Evolutionary conservation across 139 green algal species (phyloP).

Genomic region (Parachlorella kessleri): DNA sequence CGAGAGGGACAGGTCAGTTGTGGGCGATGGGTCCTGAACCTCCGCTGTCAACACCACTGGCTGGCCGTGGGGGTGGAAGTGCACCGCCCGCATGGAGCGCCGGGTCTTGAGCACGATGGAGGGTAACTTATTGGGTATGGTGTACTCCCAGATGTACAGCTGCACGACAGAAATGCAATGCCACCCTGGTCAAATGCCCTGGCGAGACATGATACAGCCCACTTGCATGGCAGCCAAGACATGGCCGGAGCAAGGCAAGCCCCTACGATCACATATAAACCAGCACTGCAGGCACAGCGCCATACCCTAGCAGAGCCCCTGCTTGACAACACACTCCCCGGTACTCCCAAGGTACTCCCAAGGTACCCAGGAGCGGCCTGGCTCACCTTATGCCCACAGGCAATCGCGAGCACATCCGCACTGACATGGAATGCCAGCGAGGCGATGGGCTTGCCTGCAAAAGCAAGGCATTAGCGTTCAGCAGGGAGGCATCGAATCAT

Average conservation of each 20-base stretch:
- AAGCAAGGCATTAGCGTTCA: too few relatives aligned
- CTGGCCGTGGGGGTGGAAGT: constrained; percentile 86
- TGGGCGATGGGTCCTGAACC: constrained; percentile 61
- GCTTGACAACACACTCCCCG: too few relatives aligned
- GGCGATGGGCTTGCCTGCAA: constrained; percentile 83
- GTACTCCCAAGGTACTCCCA: too few relatives aligned
- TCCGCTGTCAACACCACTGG: constrained; percentile 87
- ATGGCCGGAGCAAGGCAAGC: too few relatives aligned
- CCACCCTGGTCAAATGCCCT: too few relatives aligned
- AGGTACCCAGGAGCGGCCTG: neutral
- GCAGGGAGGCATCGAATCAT: neutral
- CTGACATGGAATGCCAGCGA: constrained; percentile 81
- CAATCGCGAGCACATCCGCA: constrained; percentile 75
- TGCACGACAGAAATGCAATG: too few relatives aligned
- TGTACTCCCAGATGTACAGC: constrained; percentile 74
- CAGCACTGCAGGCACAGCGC: too few relatives aligned
- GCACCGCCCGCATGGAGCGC: constrained; percentile 84
- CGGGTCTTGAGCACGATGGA: constrained; percentile 69
- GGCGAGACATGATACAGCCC: too few relatives aligned
- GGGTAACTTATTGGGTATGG: constrained; percentile 5
- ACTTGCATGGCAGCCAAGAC: too few relatives aligned
- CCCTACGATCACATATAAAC: too few relatives aligned
- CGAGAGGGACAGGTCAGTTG: constrained; percentile 24
- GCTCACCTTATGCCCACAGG: constrained; percentile 72
- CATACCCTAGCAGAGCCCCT: too few relatives aligned